Evolutionary conservation across 177 flowering plant species (phyloP).

Genomic region (Telopea speciosissima): DNA sequence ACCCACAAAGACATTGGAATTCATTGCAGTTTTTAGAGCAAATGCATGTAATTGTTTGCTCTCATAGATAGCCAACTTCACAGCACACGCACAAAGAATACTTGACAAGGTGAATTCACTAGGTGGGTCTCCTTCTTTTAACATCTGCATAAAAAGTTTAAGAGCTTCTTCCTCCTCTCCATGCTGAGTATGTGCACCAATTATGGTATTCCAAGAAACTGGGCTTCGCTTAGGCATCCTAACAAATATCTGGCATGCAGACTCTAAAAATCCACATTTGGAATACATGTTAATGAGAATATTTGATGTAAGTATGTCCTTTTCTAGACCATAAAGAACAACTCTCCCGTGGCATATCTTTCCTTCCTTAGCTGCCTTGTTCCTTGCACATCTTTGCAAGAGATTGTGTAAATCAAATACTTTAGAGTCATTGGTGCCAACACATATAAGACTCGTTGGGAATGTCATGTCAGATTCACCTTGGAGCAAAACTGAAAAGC

Average conservation of each 20-base stretch:
- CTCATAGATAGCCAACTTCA: slow-evolving; percentile 35
- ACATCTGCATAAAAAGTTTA: slow-evolving; percentile 44
- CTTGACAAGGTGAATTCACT: slow-evolving; percentile 61
- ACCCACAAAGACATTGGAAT: slow-evolving; percentile 50
- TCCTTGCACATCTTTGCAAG: slow-evolving; percentile 46
- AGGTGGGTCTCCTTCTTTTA: slow-evolving; percentile 28
- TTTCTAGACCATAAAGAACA: slow-evolving; percentile 28
- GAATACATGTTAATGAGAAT: slow-evolving; percentile 64
- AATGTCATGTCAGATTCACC: slow-evolving; percentile 3
- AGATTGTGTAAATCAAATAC: slow-evolving; percentile 24
- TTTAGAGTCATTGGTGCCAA: neutral
- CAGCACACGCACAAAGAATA: slow-evolving; percentile 66
- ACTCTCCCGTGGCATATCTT: slow-evolving; percentile 44
- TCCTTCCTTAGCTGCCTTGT: slow-evolving; percentile 32
- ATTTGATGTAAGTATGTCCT: slow-evolving; percentile 44
- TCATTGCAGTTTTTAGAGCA: slow-evolving; percentile 40
- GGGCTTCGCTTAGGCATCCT: slow-evolving; percentile 46
- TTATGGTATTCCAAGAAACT: slow-evolving; percentile 72
- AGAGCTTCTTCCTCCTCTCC: slow-evolving; percentile 43
- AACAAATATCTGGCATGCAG: slow-evolving; percentile 51
- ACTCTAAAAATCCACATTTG: slow-evolving; percentile 39
- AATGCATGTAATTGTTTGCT: slow-evolving; percentile 63
- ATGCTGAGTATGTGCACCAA: slow-evolving; percentile 38
- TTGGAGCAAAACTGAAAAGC: slow-evolving; percentile 5
- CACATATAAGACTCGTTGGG: neutral